phyloP scores from a whole-genome alignment of 2,329 filamentous ascomycete species.

The Fusarium sp. region DNA sequence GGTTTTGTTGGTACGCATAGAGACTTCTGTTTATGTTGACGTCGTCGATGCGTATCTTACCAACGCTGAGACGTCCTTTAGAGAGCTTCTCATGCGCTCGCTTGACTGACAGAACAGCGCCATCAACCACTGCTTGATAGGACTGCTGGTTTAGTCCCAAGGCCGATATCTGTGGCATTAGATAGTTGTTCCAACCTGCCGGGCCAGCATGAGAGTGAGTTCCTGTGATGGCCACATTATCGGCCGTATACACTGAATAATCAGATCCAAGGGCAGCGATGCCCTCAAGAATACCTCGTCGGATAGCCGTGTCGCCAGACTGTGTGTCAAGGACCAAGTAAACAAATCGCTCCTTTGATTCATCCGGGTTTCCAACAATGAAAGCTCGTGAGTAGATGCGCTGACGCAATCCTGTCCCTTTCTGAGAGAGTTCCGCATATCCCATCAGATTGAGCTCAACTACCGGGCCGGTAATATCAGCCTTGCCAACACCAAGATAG shows the following conservation, averaged over 20 bases:
- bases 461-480: constrained; percentile 12
- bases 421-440: constrained; percentile 2
- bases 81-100: constrained; percentile 3
- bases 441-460: constrained; percentile 25
- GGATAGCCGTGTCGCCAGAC: constrained; percentile 11
- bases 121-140: constrained; percentile 8
- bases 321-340: constrained; percentile 5
- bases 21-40: constrained; percentile 22
- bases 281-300: neutral
- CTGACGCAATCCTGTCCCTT: constrained; percentile 11
- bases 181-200: constrained; percentile 16
- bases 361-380: neutral
- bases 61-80: constrained; percentile 6
- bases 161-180: constrained; percentile 18
- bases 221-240: constrained; percentile 10
- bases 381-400: constrained; percentile 7
- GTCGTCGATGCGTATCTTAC: constrained; percentile 9
- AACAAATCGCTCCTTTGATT: neutral
- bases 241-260: neutral
- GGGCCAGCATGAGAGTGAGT: constrained; percentile 5
- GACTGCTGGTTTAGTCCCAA: constrained; percentile 8
- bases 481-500: constrained; percentile 12
- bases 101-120: neutral
- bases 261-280: constrained; percentile 2
- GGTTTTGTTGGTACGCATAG: neutral